Evolutionary conservation across 108 stramenopile species (phyloP), one percentile per base, ranked within the genome.

Genomic region (Schizochytrium sp.): DNA sequence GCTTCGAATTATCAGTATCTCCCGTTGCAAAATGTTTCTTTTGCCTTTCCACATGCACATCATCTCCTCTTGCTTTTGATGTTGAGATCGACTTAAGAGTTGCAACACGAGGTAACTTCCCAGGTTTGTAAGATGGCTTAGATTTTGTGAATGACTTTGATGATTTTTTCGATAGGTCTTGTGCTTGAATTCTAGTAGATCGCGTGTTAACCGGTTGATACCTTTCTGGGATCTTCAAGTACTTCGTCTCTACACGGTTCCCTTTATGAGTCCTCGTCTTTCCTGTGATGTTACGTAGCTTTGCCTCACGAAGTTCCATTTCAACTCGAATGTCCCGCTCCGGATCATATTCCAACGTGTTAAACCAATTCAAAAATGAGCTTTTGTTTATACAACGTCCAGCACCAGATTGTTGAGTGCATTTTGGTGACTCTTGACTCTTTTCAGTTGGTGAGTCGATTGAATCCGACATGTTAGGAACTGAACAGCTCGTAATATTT

Each of bases 271-370:
- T 28, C 28, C 12, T 7, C 19, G 10, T n/a, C 15, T 72, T 72
- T 41, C 28, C 28, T 46, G 47, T 49, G 0, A 40, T 55, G 10
- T 69, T 69, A 44, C 64, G 64, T 44, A 69, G 28, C 42, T 44
- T 69, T 69, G 64, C 2, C 28, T 13, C 76, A 55, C 53, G 76
- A 40, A 53, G 50, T 53, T 83, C 76, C 64, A 69, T 69, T 42
- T 83, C 76, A 7, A 83, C n/a, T 47, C 76, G 76, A n/a, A 49
- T 5, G 28, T 83, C 76, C 19, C 2, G 64, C 76, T 83, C 76
- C 47, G 76, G 76, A 28, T 83, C 76, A 53, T 83, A 83, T n/a
- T 55, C 76, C 13, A 83, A 53, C 76, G 76, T 55, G 45, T 83
- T 53, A 2, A 83, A 83, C 76, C 76, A 83, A 38, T 10, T 17